Conservation (phyloP, 345 rosid genomes). For the Schrenkiella parvula region DNA sequence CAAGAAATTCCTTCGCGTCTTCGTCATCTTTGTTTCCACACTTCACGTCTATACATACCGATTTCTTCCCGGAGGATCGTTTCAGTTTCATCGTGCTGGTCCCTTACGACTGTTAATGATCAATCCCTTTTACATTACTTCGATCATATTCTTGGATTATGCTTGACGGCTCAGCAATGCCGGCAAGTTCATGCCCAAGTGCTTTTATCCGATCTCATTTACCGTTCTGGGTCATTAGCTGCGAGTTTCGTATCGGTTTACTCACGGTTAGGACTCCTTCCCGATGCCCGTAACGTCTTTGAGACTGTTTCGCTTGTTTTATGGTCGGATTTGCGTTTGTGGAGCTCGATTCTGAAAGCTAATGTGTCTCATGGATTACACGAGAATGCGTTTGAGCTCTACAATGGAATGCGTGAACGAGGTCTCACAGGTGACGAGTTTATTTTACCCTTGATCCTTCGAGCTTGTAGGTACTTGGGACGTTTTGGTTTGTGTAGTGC, state of each 20-base stretch:
- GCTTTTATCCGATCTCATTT: constrained; percentile 30
- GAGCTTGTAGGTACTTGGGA: constrained; percentile 42
- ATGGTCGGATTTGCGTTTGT: constrained; percentile 40
- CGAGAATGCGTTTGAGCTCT: constrained; percentile 43
- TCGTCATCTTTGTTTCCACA: neutral
- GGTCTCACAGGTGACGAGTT: constrained; percentile 57
- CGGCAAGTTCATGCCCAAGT: constrained; percentile 43
- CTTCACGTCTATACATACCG: constrained; percentile 1
- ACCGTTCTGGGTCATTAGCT: constrained; percentile 48
- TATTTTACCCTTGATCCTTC: constrained; percentile 50
- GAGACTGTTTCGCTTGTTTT: constrained; percentile 31
- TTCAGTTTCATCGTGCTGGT: constrained; percentile 13
- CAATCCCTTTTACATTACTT: constrained; percentile 32
- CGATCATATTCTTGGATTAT: constrained; percentile 38
- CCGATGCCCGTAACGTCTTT: constrained; percentile 48
- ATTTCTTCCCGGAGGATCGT: neutral
- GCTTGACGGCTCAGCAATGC: constrained; percentile 35
- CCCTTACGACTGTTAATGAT: constrained; percentile 15
- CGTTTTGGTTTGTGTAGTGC: constrained; percentile 29
- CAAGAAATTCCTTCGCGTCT: constrained; percentile 13
- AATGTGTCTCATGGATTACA: constrained; percentile 41
- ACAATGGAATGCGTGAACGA: constrained; percentile 42
- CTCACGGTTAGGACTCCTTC: constrained; percentile 40
- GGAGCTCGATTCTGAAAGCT: constrained; percentile 57
- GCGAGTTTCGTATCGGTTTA: constrained; percentile 51